Evolutionary conservation across 116 monocot species (phyloP).

Genomic region (Zostera marina): DNA sequence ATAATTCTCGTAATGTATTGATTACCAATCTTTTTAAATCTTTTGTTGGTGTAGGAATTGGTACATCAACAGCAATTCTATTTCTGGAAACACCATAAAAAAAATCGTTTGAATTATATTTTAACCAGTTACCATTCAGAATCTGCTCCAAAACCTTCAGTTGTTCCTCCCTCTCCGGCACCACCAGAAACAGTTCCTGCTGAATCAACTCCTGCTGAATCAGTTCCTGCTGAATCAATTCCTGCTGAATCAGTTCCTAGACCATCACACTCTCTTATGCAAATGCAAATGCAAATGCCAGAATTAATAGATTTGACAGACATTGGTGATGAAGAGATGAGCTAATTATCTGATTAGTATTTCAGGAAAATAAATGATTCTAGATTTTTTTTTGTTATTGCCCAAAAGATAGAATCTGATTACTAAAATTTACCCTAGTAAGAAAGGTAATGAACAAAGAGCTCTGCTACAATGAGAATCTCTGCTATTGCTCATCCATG

Average conservation of each 20-base stretch:
- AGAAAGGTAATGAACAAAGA: no score
- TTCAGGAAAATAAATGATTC: no score
- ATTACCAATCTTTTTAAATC: not conserved
- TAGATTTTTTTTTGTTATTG: no score
- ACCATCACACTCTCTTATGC: constrained; percentile 42
- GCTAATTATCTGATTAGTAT: no score
- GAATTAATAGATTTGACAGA: constrained; percentile 49
- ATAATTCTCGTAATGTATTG: not conserved
- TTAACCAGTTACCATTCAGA: constrained; percentile 73
- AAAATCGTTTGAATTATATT: constrained; percentile 93
- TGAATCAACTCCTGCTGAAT: constrained; percentile 13
- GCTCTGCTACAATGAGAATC: no score
- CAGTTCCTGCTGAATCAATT: constrained; percentile 18
- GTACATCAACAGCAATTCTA: constrained; percentile 93
- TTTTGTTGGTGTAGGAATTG: constrained; percentile 39
- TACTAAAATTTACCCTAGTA: no score
- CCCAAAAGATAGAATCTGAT: no score
- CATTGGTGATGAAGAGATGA: constrained; percentile 24
- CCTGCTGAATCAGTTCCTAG: constrained; percentile 14
- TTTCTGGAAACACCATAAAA: constrained; percentile 94
- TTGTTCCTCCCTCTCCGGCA: constrained; percentile 13
- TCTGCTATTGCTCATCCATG: no score
- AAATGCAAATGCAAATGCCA: constrained; percentile 60
- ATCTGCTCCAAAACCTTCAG: constrained; percentile 25
- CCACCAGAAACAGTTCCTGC: no score